Conservation (phyloP, 2,329 filamentous ascomycete species). For the Neofusicoccum umdonicola region DNA sequence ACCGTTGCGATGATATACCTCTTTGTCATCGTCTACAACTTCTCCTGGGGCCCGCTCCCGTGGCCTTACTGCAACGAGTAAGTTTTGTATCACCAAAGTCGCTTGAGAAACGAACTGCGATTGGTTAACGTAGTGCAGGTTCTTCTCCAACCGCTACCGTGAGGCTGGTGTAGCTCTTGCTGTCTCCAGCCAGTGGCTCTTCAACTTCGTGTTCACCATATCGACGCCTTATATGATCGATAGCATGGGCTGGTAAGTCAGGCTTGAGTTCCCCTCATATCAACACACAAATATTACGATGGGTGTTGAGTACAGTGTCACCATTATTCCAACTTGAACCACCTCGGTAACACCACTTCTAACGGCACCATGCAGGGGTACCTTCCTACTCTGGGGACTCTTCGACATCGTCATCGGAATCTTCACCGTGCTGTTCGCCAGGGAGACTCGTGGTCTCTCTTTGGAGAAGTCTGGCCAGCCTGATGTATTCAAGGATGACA, state of each 20-base stretch:
- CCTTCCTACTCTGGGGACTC: constrained; percentile 48
- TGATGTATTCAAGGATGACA: background rate
- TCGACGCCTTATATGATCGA: constrained; percentile 52
- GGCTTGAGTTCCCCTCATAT: background rate
- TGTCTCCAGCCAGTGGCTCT: constrained; percentile 52
- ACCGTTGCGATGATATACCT: constrained; percentile 57
- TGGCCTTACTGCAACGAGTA: constrained; percentile 53
- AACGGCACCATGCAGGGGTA: constrained; percentile 8
- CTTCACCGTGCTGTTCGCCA: constrained; percentile 38
- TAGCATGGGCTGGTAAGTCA: constrained; percentile 44
- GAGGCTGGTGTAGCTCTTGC: constrained; percentile 52
- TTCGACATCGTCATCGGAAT: constrained; percentile 45
- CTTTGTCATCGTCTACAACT: constrained; percentile 54
- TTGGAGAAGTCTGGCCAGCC: constrained; percentile 34
- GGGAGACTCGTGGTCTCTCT: constrained; percentile 37
- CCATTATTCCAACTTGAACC: no score
- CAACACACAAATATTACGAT: background rate
- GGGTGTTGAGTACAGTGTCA: no score
- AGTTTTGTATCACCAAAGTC: constrained; percentile 11
- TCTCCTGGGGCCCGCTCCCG: constrained; percentile 53
- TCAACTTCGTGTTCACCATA: constrained; percentile 52
- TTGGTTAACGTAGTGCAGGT: constrained; percentile 24
- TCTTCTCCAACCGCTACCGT: constrained; percentile 53
- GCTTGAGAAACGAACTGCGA: background rate
- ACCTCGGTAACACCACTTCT: background rate